phyloP scores from a whole-genome alignment of 1,139 yeast species.

The Hemisphaericaspora subhashii region DNA sequence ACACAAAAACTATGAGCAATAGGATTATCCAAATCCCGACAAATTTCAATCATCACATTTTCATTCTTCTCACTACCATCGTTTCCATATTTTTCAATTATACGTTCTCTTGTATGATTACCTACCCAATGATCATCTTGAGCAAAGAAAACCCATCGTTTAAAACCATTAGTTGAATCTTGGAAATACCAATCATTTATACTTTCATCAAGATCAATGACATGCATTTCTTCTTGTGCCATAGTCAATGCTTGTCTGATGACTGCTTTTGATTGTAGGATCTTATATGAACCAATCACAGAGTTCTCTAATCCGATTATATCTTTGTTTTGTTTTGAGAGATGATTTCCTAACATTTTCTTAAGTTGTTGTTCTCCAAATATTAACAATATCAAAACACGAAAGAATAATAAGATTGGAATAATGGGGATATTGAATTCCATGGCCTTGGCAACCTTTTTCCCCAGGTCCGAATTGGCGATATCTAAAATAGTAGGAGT shows the following conservation, averaged over 20 bases:
- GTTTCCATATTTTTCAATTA: slow-evolving; percentile 38
- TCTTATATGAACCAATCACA: slow-evolving; percentile 40
- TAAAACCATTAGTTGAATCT: slow-evolving; percentile 8
- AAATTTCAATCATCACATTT: slow-evolving; percentile 32
- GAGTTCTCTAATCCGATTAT: slow-evolving; percentile 35
- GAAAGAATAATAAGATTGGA: slow-evolving; percentile 23
- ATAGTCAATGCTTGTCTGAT: slow-evolving; percentile 54
- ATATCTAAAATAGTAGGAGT: slow-evolving; percentile 67
- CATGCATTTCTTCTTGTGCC: slow-evolving; percentile 58
- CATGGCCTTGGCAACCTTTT: slow-evolving; percentile 30
- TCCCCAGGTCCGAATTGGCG: slow-evolving; percentile 52
- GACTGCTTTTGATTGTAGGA: slow-evolving; percentile 41
- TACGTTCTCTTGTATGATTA: slow-evolving; percentile 43
- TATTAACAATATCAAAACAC: slow-evolving; percentile 19
- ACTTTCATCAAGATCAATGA: slow-evolving; percentile 41
- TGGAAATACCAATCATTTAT: slow-evolving; percentile 52
- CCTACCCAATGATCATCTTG: slow-evolving; percentile 62
- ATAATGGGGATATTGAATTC: slow-evolving; percentile 32
- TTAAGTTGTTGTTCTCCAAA: slow-evolving; percentile 2
- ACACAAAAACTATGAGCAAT: slow-evolving; percentile 61
- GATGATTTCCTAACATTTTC: slow-evolving; percentile 1
- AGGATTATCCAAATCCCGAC: slow-evolving; percentile 27
- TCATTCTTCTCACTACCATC: slow-evolving; percentile 21
- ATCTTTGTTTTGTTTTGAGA: not conserved
- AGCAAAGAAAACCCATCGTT: slow-evolving; percentile 60